Percentiles rank a stretch among this genome's conserved stretches.
phyloP scores from a whole-genome alignment of 371 early-diverging fungal species.

The Circinella umbellata region DNA sequence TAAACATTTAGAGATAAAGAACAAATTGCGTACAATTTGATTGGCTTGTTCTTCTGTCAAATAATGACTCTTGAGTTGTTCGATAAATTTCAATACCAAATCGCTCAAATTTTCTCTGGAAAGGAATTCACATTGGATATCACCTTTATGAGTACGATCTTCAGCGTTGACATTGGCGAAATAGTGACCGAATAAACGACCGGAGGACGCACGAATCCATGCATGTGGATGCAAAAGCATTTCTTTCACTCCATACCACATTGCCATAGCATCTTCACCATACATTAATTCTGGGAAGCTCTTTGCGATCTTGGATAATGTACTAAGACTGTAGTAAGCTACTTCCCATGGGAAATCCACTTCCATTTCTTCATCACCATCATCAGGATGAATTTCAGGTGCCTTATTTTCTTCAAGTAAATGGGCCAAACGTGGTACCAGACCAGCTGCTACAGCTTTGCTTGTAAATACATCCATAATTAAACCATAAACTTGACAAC shows the following conservation, averaged over 20 bases:
- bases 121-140: constrained; percentile 38
- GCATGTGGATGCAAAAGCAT: constrained; percentile 84
- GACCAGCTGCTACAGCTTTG: constrained; percentile 53
- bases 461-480: constrained; percentile 77
- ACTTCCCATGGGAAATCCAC: constrained; percentile 79
- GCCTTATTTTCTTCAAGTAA: constrained; percentile 42
- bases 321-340: constrained; percentile 80
- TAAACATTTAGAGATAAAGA: constrained; percentile 87
- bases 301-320: constrained; percentile 71
- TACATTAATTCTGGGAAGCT: constrained; percentile 59
- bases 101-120: constrained; percentile 53
- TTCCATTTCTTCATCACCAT: constrained; percentile 55
- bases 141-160: constrained; percentile 45
- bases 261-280: constrained; percentile 34
- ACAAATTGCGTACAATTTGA: constrained; percentile 92
- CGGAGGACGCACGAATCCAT: constrained; percentile 83
- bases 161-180: constrained; percentile 71
- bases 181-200: constrained; percentile 78
- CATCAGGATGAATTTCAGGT: constrained; percentile 34
- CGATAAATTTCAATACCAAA: constrained; percentile 63
- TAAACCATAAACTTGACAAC: constrained; percentile 87
- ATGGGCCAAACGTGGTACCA: constrained; percentile 54
- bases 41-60: constrained; percentile 81
- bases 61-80: constrained; percentile 76
- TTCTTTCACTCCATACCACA: constrained; percentile 66